Base-by-base conservation (phyloP, 2,329 filamentous ascomycete genomes). In the Hymenoscyphus infarciens region DNA sequence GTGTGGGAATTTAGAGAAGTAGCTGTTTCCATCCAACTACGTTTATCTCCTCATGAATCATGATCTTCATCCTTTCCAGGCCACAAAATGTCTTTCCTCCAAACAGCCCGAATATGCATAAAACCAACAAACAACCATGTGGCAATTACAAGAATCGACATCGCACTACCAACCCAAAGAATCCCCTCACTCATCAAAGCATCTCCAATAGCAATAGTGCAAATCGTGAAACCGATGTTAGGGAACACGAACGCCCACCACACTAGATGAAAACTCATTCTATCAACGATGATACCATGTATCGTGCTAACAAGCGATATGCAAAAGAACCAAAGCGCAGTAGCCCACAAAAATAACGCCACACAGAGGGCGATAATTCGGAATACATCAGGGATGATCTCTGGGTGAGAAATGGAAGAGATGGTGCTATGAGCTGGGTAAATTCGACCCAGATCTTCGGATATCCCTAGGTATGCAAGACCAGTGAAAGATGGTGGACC, bases 401-500 rank as follows among this genome's bases (percentile, higher is more conserved):
- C 61, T 2, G 68, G 67, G 16, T 78, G 75, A 29, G 80, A 77
- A 59, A 84, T 70, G 2, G 67, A 71, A 6, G 66, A 71, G 62
- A 71, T 70, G 16, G 67, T 71, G 11, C 65, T 68, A 59, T 67
- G 66, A 7, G 63, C 60, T 15, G 64, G 67, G 61, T 68, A 71
- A 27, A 72, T 67, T 5, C 72, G 67, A 0, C 69, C 77, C 0
- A 87, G 73, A 8, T 81, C 80, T 55, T 82, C 79, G 0, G 87
- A 81, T 82, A 91, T 87, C 56, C 87, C 87, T 42, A 91, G 83
- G 49, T 91, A 79, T 0, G 88, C 88, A 15, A 91, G 77, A 1
- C 84, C 85, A 0, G 88, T 91, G 77, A 90, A 91, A 1, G 86
- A 82, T 0, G 88, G 87, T 1, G 89, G 87, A 0, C 89, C 89